Evolutionary conservation across 2,329 filamentous ascomycete genomes (phyloP).

Genomic region (Fonsecaea nubica): DNA sequence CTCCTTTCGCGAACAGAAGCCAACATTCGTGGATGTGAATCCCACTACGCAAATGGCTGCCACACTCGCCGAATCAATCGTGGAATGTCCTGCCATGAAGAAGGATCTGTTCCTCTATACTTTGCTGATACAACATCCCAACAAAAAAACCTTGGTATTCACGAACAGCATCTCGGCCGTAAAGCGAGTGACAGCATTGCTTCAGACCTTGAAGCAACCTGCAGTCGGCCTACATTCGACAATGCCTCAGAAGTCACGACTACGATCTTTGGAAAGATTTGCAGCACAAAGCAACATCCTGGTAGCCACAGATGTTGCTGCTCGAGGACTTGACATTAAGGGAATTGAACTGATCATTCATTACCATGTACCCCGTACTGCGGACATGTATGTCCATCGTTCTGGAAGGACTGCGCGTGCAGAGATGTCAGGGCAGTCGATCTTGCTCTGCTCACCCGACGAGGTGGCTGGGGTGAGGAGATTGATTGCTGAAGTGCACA

Average conservation of each 20-base stretch:
- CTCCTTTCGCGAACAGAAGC: conserved; percentile 81
- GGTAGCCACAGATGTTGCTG: conserved; percentile 91
- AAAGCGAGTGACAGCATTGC: conserved; percentile 80
- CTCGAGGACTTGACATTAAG: conserved; percentile 90
- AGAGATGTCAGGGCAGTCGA: conserved; percentile 75
- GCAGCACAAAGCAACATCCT: conserved; percentile 71
- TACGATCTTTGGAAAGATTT: conserved; percentile 92
- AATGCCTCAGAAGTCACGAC: conserved; percentile 93
- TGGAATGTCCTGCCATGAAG: conserved; percentile 91
- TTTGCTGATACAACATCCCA: conserved; percentile 74
- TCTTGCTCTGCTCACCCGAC: conserved; percentile 88
- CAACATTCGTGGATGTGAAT: conserved; percentile 91
- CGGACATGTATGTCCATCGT: conserved; percentile 93
- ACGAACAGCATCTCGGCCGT: conserved; percentile 96
- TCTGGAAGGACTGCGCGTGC: conserved; percentile 93
- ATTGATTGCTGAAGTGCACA: conserved; percentile 87
- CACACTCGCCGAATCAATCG: conserved; percentile 82
- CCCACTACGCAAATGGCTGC: conserved; percentile 87
- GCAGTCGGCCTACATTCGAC: conserved; percentile 81
- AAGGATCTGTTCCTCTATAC: conserved; percentile 97
- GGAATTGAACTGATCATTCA: conserved; percentile 88
- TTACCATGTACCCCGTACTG: conserved; percentile 90
- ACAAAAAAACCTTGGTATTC: conserved; percentile 84
- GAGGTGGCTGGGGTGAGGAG: conserved; percentile 85
- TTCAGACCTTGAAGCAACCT: conserved; percentile 80